Evolutionary conservation across 2,329 filamentous ascomycete species (phyloP).

Genomic region (Claviceps arundinis): DNA sequence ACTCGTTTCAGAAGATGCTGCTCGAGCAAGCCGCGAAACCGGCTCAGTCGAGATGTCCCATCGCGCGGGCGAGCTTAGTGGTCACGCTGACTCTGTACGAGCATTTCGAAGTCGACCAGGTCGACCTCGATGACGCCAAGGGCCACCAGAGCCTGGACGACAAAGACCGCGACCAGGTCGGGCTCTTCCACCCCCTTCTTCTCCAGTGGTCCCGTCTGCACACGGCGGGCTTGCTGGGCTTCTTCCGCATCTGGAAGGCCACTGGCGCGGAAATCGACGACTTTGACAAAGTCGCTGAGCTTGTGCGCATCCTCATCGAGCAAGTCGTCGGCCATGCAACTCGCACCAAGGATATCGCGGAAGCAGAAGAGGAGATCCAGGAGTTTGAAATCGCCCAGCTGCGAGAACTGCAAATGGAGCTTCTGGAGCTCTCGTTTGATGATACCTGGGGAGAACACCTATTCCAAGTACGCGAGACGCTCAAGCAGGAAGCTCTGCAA

Average conservation of each 20-base stretch:
- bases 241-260: constrained; percentile 85
- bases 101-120: constrained; percentile 85
- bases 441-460: constrained; percentile 89
- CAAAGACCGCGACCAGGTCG: constrained; percentile 77
- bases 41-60: constrained; percentile 62
- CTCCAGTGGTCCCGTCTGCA: constrained; percentile 90
- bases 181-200: constrained; percentile 72
- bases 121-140: constrained; percentile 65
- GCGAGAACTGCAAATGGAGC: constrained; percentile 82
- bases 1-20: constrained; percentile 81
- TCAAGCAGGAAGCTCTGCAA: constrained; percentile 81
- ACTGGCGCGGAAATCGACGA: constrained; percentile 76
- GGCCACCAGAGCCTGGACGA: constrained; percentile 61
- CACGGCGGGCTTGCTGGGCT: constrained; percentile 70
- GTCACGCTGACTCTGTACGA: constrained; percentile 85
- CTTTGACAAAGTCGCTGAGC: constrained; percentile 84
- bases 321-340: constrained; percentile 74
- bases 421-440: constrained; percentile 82
- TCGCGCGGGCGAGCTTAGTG: constrained; percentile 74
- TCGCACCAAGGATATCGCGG: constrained; percentile 69
- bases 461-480: constrained; percentile 76
- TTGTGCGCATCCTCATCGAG: constrained; percentile 80
- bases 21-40: constrained; percentile 74
- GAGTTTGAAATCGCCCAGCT: constrained; percentile 71
- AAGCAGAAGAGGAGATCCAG: constrained; percentile 78